Evolutionary conservation across 208 protist genomes (phyloP).

Genomic region (Leishmania tarentolae): DNA sequence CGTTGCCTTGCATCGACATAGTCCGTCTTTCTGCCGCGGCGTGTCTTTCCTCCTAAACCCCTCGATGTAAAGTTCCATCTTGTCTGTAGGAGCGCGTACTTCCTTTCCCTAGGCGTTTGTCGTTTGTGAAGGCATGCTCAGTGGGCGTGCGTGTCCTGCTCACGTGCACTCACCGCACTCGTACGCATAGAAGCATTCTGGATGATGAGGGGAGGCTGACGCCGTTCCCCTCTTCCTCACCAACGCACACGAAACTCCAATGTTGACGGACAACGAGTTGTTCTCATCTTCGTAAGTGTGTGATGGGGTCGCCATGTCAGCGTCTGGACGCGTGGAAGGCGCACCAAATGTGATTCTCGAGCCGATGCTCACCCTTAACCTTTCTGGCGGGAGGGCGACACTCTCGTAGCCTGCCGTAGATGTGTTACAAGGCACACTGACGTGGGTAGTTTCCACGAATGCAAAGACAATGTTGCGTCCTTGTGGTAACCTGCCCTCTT

Average conservation of each 20-base stretch:
- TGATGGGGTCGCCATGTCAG: background rate
- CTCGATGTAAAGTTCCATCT: background rate
- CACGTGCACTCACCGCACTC: background rate
- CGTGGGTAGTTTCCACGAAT: background rate
- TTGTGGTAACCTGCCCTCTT: background rate
- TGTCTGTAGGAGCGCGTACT: background rate
- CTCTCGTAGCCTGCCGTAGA: background rate
- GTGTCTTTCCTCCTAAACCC: background rate
- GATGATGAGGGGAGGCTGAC: background rate
- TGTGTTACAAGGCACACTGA: background rate
- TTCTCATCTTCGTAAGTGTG: background rate
- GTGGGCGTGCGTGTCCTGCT: background rate
- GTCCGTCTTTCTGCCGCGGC: no score
- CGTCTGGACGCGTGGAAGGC: background rate
- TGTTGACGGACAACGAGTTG: background rate
- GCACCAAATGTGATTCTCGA: background rate
- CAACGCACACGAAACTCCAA: background rate
- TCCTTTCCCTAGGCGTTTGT: no score
- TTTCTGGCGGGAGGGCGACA: background rate
- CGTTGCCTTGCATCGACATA: no score
- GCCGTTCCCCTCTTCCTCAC: no score
- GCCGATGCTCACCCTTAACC: background rate
- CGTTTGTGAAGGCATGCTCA: no score
- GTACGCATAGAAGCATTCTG: background rate
- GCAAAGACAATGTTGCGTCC: background rate